phyloP scores from a whole-genome alignment of 257 asterid species.

The Leonotis leonurus region DNA sequence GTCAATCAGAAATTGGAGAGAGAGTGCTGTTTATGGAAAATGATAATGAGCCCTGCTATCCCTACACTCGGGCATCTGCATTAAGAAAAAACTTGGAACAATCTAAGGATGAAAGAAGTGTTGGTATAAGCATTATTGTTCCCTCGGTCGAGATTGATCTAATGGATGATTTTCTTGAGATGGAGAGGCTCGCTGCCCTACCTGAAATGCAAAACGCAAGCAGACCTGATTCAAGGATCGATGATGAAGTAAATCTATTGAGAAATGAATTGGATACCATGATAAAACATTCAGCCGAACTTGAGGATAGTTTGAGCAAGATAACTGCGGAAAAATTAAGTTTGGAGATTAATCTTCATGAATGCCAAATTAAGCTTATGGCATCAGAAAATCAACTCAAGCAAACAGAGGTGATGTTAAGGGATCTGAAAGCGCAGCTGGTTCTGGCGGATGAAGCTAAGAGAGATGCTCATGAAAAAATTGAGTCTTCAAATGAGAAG shows the following conservation, averaged over 20 bases:
- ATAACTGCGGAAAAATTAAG: constrained; percentile 42
- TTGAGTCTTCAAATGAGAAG: constrained; percentile 26
- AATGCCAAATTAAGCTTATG: constrained; percentile 43
- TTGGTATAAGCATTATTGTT: constrained; percentile 21
- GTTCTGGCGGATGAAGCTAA: constrained; percentile 41
- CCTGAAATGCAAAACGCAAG: constrained; percentile 28
- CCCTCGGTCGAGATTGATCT: constrained; percentile 54
- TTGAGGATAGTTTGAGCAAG: constrained; percentile 44
- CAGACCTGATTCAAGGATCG: constrained; percentile 9
- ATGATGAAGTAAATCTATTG: constrained; percentile 15
- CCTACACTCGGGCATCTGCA: not conserved
- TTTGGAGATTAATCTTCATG: constrained; percentile 39
- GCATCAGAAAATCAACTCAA: constrained; percentile 45
- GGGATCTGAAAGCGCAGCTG: constrained; percentile 39
- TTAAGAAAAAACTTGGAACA: constrained; percentile 17
- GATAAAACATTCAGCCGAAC: constrained; percentile 26
- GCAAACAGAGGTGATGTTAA: constrained; percentile 31
- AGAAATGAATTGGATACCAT: constrained; percentile 34
- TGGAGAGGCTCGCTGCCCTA: constrained; percentile 68
- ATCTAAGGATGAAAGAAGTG: constrained; percentile 22
- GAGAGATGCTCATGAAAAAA: constrained; percentile 37
- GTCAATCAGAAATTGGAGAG: constrained; percentile 59
- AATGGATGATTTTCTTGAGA: constrained; percentile 91
- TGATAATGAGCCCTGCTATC: constrained; percentile 20
- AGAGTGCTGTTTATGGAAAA: constrained; percentile 26